Percentiles rank a stretch among this genome's conserved stretches.
Conservation (phyloP, 345 rosid species). For the Pistacia vera region DNA sequence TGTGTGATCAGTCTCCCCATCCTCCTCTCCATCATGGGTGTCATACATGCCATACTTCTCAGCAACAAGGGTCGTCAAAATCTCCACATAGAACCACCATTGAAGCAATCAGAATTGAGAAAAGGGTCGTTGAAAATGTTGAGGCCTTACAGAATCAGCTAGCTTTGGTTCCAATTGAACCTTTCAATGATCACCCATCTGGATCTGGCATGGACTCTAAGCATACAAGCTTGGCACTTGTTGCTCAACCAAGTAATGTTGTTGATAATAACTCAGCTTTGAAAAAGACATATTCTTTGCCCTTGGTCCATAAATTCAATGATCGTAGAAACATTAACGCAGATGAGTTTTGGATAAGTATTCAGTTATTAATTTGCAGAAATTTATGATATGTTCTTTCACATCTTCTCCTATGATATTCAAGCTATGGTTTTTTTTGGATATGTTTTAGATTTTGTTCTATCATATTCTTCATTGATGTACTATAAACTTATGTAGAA, state of each 20-base stretch:
- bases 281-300: conserved; percentile 7
- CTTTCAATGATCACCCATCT: background rate
- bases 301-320: background rate
- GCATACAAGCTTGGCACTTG: background rate
- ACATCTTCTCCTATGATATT: background rate
- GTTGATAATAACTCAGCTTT: background rate
- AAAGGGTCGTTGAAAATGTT: background rate
- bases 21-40: background rate
- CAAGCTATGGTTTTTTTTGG: no score
- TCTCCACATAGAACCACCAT: background rate
- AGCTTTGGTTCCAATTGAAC: conserved; percentile 8
- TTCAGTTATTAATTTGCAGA: background rate
- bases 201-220: background rate
- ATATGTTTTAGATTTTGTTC: no score
- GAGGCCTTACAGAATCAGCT: background rate
- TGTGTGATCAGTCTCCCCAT: background rate
- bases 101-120: background rate
- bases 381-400: background rate
- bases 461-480: no score
- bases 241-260: background rate
- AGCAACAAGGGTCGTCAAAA: conserved; percentile 9
- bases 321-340: background rate
- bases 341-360: background rate
- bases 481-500: no score
- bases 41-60: conserved; percentile 6